Evolutionary conservation across 2,329 filamentous ascomycete species (phyloP), one percentile per base, ranked within the genome.

Genomic region (Neonectria faginata): DNA sequence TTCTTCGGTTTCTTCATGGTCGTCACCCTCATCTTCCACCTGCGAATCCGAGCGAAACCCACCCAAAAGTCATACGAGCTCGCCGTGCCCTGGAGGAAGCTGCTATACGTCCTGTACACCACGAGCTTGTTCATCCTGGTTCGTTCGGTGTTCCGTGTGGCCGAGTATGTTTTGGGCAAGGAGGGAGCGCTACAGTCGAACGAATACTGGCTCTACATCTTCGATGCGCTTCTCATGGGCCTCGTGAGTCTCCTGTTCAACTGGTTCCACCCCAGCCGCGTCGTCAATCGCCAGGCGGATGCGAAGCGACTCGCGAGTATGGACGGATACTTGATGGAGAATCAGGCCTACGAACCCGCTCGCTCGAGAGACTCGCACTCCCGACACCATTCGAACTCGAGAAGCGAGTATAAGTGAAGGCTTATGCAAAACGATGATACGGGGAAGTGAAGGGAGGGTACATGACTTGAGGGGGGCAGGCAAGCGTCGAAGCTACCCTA

Each of bases 1-100:
- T 82, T 85, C 63, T 88, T 89, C 57, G 79, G 79, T 1, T 77
- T 87, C 58, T 89, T 89, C 69, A 77, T 87, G 39, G 52, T 83
- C 2, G 79, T 82, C 0, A 80, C 84, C 0, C 69, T 80, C 3
- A 67, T 83, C 0, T 87, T 87, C 72, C 82, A 88, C 63, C 52
- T 67, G 2, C 70, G 75, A 12, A 73, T 77, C 60, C 62, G 53
- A n/a, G 53, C 52, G 18, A 57, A 63, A 10, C 73, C 70, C 0
- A 73, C 66, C 0, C 54, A 56, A 12, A 64, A 62, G 27, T 71
- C 71, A 0, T 59, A 62, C 10, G 69, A 70, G 16, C 52, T 73
- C 20, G n/a, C 62, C 2, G 72, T 74, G 5, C 82, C 70, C 42
- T 76, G 67, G 78, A 75, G 41, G 75, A 78, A 67, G 58, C 72